Percentiles rank a stretch among this genome's conserved stretches.
Conservation (phyloP, 345 rosid species). For the Linum trigynum region DNA sequence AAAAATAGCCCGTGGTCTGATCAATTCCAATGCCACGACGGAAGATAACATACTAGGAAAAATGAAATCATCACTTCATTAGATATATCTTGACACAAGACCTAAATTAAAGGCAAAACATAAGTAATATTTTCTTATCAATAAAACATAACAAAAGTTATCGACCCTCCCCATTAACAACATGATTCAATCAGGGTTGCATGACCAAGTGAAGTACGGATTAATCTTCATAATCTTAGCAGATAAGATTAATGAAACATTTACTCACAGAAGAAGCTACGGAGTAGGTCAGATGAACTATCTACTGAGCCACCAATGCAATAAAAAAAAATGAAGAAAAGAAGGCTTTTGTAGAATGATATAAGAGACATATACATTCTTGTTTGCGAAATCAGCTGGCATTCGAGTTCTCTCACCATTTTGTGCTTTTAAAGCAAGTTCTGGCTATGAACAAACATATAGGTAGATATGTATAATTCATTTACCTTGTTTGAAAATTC, state of each 20-base stretch:
- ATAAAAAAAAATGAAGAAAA: neutral
- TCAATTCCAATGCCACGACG: constrained; percentile 90
- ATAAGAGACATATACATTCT: too few species aligned
- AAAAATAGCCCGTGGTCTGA: constrained; percentile 63
- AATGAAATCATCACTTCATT: constrained; percentile 10
- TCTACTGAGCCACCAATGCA: too few species aligned
- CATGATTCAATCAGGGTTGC: neutral
- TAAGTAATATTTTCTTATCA: neutral
- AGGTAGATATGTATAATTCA: neutral
- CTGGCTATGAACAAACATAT: neutral
- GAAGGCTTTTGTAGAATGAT: neutral
- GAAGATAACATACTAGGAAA: constrained; percentile 66
- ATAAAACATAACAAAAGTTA: neutral
- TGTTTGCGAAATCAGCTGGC: too few species aligned
- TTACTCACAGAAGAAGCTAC: too few species aligned
- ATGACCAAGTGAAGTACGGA: too few species aligned
- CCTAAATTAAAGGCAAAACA: neutral
- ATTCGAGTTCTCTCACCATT: neutral
- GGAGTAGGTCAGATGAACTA: too few species aligned
- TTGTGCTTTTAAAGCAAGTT: neutral
- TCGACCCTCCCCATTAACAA: neutral
- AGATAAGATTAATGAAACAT: too few species aligned
- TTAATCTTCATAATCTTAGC: too few species aligned
- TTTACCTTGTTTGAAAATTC: constrained; percentile 78
- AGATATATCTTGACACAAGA: constrained; percentile 9